Percentiles rank a stretch among this genome's conserved stretches.
phyloP scores from a whole-genome alignment of 495 filamentous ascomycete genomes.

The Penicillium crystallinum region DNA sequence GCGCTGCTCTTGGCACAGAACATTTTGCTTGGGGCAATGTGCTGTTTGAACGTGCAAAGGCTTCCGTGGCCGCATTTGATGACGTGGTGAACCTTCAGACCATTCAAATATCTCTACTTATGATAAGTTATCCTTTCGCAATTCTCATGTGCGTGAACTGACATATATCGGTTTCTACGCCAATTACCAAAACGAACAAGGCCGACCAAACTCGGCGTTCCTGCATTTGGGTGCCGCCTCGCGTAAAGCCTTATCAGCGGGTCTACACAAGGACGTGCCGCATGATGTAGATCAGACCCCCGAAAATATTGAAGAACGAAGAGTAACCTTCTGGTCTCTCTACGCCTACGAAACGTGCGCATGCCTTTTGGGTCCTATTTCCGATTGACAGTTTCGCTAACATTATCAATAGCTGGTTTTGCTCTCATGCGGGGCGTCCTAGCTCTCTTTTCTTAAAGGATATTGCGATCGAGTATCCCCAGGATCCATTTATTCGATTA shows the following conservation, averaged over 20 bases:
- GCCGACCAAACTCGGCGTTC: constrained; percentile 40
- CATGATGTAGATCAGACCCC: constrained; percentile 17
- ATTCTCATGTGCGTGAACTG: not conserved
- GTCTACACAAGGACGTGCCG: constrained; percentile 40
- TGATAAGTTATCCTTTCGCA: constrained; percentile 33
- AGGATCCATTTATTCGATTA: constrained; percentile 32
- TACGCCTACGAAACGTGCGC: constrained; percentile 40
- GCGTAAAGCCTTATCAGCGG: constrained; percentile 39
- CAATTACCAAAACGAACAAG: constrained; percentile 40
- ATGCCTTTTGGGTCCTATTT: not conserved
- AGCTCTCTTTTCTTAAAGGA: constrained; percentile 32
- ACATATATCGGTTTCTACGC: constrained; percentile 20
- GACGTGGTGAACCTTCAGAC: constrained; percentile 42
- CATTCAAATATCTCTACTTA: constrained; percentile 38
- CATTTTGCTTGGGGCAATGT: constrained; percentile 37
- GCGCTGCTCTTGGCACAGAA: constrained; percentile 30
- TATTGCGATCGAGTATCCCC: constrained; percentile 29
- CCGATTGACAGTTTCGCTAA: not conserved
- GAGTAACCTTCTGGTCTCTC: constrained; percentile 40
- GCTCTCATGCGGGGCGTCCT: constrained; percentile 38
- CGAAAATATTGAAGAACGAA: constrained; percentile 31
- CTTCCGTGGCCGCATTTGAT: constrained; percentile 28
- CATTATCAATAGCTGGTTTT: constrained; percentile 32
- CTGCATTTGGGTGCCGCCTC: constrained; percentile 34
- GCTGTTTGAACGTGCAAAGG: constrained; percentile 37